A percentile compares a stretch with the other conserved stretches of the same genome.
phyloP scores from a whole-genome alignment of 179 eudicot species.

The Gypsophila paniculata region DNA sequence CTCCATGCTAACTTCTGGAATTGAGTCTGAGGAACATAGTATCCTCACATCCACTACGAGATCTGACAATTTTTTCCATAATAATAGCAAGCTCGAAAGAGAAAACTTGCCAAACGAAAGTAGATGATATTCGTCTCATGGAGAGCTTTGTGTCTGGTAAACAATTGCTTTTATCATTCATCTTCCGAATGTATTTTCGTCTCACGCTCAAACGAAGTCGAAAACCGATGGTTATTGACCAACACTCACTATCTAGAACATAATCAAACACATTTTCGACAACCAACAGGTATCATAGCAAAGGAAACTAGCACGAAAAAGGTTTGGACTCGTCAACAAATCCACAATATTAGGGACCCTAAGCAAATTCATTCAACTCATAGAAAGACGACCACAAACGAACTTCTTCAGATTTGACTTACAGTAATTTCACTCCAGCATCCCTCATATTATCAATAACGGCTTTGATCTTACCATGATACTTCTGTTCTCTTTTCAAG shows the following conservation, averaged over 20 bases:
- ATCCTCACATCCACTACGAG: no score
- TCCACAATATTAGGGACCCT: neutral
- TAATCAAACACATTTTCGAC: neutral
- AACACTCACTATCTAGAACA: neutral
- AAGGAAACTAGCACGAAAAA: conserved; percentile 4
- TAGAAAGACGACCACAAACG: neutral
- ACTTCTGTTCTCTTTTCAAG: conserved; percentile 71
- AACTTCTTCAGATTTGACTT: neutral
- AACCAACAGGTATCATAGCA: neutral
- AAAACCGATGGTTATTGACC: neutral
- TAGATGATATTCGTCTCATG: neutral
- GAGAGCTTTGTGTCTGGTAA: neutral
- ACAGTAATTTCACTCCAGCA: conserved; percentile 34
- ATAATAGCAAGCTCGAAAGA: neutral
- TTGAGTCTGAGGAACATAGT: no score
- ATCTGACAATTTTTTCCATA: no score
- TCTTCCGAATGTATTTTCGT: neutral
- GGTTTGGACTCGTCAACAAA: neutral
- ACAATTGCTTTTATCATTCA: neutral
- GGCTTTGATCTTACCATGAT: conserved; percentile 91
- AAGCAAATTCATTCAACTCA: neutral
- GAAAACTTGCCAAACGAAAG: neutral
- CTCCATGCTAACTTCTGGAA: no score
- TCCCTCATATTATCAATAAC: conserved; percentile 64
- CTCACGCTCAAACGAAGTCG: neutral